Base-by-base conservation (phyloP, 257 asterid genomes). In the Solanum arcanum region DNA sequence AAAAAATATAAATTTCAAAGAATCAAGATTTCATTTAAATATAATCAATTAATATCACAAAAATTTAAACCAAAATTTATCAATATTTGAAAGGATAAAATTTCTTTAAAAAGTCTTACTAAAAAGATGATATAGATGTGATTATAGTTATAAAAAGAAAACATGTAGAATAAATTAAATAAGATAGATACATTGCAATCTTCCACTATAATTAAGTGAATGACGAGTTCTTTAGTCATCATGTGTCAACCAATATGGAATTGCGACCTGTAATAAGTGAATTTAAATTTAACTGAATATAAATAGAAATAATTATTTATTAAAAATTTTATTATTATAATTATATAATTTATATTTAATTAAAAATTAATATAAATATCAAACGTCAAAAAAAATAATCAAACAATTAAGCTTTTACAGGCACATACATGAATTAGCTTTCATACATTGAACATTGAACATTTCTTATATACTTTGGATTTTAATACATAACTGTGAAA, bases 291-390 rank as follows among this genome's bases (percentile, higher is more conserved):
- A 52, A 52, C 2, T 18, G n/a, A 52, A 52, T 0, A 6, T 4
- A 18, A 18, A 52, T 52, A 52, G 0, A 10, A 52, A 18, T 3
- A 52, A 52, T 6, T 2, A 2, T 49, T 18, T 2, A 0, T 1
- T 10, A 4, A 11, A 25, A 10, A 6, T 12, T 13, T 64, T 25
- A 27, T n/a, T 0, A 23, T 62, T 23, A 23, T 0, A 23, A 62
- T 23, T 0, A n/a, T 4, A 2, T n/a, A 3, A 64, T 25, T 12
- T 64, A 25, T n/a, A 64, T 64, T n/a, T 64, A n/a, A 64, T 64
- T 0, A 3, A n/a, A n/a, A 64, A 9, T 1, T 27, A 64, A 64
- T 64, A n/a, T 12, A 12, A n/a, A 64, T 64, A 64, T 64, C 8
- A 3, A 64, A 64, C 0, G 2, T 3, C 0, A 0, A 11, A 64